Evolutionary conservation across 2,329 filamentous ascomycete genomes (phyloP), one percentile per base, ranked within the genome.

Genomic region (Aspergillus clavatus): DNA sequence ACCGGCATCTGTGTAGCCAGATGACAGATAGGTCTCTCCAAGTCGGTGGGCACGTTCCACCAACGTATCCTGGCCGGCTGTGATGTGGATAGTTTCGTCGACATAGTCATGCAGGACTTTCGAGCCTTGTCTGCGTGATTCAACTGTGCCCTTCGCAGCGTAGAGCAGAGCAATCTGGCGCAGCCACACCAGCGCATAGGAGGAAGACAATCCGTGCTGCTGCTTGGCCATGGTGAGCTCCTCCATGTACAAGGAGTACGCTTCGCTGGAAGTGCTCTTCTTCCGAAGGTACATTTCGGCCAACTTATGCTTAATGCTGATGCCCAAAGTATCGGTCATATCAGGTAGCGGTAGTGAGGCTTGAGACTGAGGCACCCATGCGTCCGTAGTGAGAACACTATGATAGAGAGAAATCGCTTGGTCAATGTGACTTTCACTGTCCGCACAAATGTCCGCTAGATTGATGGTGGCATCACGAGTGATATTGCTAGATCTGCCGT

Each of bases 281-380:
- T 66, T 67, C 7, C 68, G 69, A 28, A 72, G 54, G 42, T 77
- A 77, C 14, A 78, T 54, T 55, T 69, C 72, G 2, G 75, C 73
- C 19, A 78, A 62, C 7, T 73, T 70, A 51, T 71, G 75, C 59
- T 75, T 78, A 52, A 77, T 69, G 0, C 67, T 73, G 16, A 67
- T 66, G 10, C 74, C 54, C 1, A 69, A 68, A 0, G 65, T 67
- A 44, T 70, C 41, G 1, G 55, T 58, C 62, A 65, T 65, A 19
- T 65, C 62, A 5, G 62, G 56, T 10, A 65, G 51, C 8, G 50
- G 41, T 40, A 54, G 62, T 1, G 60, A 57, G 0, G 55, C 54
- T 38, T 65, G 56, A 3, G 56, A 47, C 1, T 66, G 61, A 36
- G 68, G 49, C 4, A 65, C 58, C 61, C 69, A 49, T 50, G 72